Conservation (phyloP, 2,329 filamentous ascomycete species). For the Metarhizium humberi region DNA sequence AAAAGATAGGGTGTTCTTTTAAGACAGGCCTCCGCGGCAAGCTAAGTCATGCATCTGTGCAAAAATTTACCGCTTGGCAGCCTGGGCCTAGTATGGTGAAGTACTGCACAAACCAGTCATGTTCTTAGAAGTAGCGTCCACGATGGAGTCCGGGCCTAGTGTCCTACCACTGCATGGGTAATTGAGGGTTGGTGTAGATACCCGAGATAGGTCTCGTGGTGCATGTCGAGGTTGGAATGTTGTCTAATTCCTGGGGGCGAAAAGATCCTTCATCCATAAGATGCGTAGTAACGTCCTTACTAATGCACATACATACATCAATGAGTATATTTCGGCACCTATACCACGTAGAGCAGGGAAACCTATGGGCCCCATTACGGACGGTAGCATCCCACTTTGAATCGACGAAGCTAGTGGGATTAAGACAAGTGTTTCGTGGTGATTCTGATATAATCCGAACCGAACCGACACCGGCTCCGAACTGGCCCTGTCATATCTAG, state of each 20-base stretch:
- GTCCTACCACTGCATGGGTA: slow-evolving; percentile 4
- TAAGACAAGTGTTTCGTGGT: not conserved
- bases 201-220: not conserved
- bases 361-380: too few relatives aligned
- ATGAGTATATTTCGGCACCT: too few relatives aligned
- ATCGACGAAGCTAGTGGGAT: slow-evolving; percentile 5
- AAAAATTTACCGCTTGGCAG: too few relatives aligned
- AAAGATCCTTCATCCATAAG: not conserved
- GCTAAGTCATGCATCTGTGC: too few relatives aligned
- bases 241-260: not conserved
- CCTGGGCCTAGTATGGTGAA: not conserved
- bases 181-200: slow-evolving; percentile 6
- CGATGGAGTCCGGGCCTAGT: not conserved
- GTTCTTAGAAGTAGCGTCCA: too few relatives aligned
- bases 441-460: too few relatives aligned
- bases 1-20: too few relatives aligned
- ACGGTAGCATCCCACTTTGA: not conserved
- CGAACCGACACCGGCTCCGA: too few relatives aligned
- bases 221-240: not conserved
- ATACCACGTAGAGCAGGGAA: too few relatives aligned
- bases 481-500: too few relatives aligned
- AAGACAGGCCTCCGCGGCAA: too few relatives aligned
- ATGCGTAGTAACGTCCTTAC: slow-evolving; percentile 1
- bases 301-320: too few relatives aligned
- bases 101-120: slow-evolving; percentile 1